Conservation (phyloP, 108 stramenopile genomes). For the Conticribra weissflogii region DNA sequence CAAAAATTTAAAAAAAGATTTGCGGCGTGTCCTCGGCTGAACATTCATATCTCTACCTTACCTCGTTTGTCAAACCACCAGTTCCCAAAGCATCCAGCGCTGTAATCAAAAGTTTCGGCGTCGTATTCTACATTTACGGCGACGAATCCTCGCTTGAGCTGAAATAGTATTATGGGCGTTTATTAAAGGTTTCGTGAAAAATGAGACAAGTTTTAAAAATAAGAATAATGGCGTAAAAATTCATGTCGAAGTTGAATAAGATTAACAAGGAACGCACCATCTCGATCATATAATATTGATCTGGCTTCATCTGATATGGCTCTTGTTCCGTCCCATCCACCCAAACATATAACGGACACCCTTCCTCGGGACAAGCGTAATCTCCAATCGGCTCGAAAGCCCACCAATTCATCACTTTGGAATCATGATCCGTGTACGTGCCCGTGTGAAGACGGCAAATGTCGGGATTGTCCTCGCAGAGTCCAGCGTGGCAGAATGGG, state of each 20-base stretch:
- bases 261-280: neutral
- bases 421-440: neutral
- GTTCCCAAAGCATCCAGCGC: neutral
- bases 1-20: no score
- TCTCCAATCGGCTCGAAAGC: neutral
- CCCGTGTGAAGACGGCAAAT: neutral
- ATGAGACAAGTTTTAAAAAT: no score
- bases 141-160: slow-evolving; percentile 2
- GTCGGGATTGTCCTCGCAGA: slow-evolving; percentile 6
- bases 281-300: slow-evolving; percentile 1
- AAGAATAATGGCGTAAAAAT: no score
- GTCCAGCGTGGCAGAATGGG: slow-evolving; percentile 4
- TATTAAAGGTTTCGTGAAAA: no score
- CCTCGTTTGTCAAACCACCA: neutral
- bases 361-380: neutral
- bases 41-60: no score
- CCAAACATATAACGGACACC: slow-evolving; percentile 1
- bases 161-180: no score
- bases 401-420: neutral
- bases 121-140: slow-evolving; percentile 4
- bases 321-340: neutral
- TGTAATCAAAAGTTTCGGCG: neutral
- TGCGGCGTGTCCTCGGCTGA: no score
- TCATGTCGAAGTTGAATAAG: no score
- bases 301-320: neutral